Evolutionary conservation across 306 rosid genomes (phyloP).

Genomic region (Ormosia semicastrata): DNA sequence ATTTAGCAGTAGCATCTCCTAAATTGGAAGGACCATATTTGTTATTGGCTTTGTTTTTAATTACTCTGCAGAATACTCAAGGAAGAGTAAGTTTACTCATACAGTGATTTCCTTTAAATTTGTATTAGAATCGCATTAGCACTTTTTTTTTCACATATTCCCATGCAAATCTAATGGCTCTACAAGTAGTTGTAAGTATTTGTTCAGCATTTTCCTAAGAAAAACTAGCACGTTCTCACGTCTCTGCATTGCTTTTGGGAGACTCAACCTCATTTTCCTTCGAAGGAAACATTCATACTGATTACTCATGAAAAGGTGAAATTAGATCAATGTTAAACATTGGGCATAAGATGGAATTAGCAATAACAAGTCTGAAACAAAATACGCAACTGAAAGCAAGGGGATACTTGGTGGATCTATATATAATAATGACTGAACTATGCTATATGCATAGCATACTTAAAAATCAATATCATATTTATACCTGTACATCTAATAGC

Average conservation of each 20-base stretch:
- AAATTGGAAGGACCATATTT: background rate
- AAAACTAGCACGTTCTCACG: constrained; percentile 10
- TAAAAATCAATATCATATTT: background rate
- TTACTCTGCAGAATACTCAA: background rate
- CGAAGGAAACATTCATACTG: background rate
- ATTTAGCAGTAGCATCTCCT: background rate
- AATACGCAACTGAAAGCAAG: background rate
- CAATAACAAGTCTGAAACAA: background rate
- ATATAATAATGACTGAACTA: background rate
- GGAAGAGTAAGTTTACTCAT: background rate
- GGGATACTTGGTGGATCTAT: background rate
- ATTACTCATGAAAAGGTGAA: background rate
- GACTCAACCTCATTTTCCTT: constrained; percentile 10
- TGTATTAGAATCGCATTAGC: background rate
- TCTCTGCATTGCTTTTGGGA: constrained; percentile 2
- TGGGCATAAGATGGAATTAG: background rate
- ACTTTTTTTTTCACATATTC: background rate
- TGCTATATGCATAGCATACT: background rate
- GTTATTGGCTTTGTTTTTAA: background rate
- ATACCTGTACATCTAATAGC: background rate
- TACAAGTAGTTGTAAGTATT: background rate
- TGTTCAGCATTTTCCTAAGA: background rate
- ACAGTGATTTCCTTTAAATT: background rate
- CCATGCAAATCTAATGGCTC: background rate
- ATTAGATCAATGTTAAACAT: background rate